phyloP scores from a whole-genome alignment of 495 filamentous ascomycete genomes.

The Talaromyces proteolyticus region DNA sequence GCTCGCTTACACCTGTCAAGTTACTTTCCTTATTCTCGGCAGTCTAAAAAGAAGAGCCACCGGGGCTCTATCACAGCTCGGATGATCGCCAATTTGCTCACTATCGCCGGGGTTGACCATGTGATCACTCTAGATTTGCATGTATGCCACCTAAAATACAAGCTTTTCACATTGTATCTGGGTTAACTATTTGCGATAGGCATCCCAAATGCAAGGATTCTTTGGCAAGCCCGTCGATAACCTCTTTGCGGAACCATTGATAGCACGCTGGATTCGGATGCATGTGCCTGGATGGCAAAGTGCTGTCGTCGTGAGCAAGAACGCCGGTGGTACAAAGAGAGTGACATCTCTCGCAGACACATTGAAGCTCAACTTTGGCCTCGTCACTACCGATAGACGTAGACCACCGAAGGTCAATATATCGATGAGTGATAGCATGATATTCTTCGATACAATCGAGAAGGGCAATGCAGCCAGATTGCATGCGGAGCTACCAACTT shows the following conservation, averaged over 20 bases:
- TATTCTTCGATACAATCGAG: slow-evolving; percentile 43
- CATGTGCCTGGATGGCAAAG: slow-evolving; percentile 84
- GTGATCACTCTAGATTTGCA: slow-evolving; percentile 96
- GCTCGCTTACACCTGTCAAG: slow-evolving; percentile 14
- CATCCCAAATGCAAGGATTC: slow-evolving; percentile 98
- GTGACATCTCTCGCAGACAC: slow-evolving; percentile 97
- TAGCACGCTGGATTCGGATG: slow-evolving; percentile 90
- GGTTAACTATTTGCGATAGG: slow-evolving; percentile 35
- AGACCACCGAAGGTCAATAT: slow-evolving; percentile 41
- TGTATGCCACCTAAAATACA: no score
- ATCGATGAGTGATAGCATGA: slow-evolving; percentile 62
- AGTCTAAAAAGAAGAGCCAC: slow-evolving; percentile 98
- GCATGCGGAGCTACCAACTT: background rate
- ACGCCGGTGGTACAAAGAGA: slow-evolving; percentile 91
- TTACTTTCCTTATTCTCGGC: slow-evolving; percentile 97
- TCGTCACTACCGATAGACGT: slow-evolving; percentile 89
- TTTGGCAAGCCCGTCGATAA: slow-evolving; percentile 98
- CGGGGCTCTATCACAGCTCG: slow-evolving; percentile 93
- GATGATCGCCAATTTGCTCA: slow-evolving; percentile 92
- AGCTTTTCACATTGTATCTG: no score
- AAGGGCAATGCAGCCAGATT: slow-evolving; percentile 10
- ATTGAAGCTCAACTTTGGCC: slow-evolving; percentile 92
- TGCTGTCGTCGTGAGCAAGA: slow-evolving; percentile 96
- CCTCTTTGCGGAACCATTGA: slow-evolving; percentile 90
- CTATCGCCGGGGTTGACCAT: slow-evolving; percentile 92